phyloP scores from a whole-genome alignment of 129 eudicot species.

The Pseudognaphalium luteoalbum region DNA sequence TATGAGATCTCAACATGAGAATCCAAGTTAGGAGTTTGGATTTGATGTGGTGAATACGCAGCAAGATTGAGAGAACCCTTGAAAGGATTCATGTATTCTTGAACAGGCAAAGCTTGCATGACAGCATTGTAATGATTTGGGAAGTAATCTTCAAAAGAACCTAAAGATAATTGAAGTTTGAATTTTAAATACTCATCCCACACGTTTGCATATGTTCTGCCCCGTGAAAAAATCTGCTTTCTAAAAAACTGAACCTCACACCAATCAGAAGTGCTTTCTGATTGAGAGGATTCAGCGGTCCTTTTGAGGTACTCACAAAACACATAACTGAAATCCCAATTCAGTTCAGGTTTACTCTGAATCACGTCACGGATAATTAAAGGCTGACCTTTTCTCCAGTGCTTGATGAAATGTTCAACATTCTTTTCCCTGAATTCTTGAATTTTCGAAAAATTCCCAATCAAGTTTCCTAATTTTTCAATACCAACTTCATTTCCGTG shows the following conservation, averaged over 20 bases:
- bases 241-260: slow-evolving; percentile 58
- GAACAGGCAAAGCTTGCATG: slow-evolving; percentile 57
- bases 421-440: slow-evolving; percentile 40
- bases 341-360: slow-evolving; percentile 30
- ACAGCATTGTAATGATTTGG: slow-evolving; percentile 49
- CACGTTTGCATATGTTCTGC: slow-evolving; percentile 43
- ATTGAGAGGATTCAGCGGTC: slow-evolving; percentile 22
- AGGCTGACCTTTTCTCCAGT: slow-evolving; percentile 82
- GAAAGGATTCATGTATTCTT: slow-evolving; percentile 59
- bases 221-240: slow-evolving; percentile 54
- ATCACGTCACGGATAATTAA: slow-evolving; percentile 56
- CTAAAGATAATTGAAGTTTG: slow-evolving; percentile 56
- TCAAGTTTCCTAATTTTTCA: too few relatives aligned
- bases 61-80: slow-evolving; percentile 66
- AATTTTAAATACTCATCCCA: slow-evolving; percentile 48
- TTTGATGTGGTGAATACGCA: slow-evolving; percentile 45
- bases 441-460: slow-evolving; percentile 32
- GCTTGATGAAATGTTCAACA: slow-evolving; percentile 67
- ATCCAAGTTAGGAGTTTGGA: slow-evolving; percentile 51
- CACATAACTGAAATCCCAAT: slow-evolving; percentile 70
- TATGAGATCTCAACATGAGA: slow-evolving; percentile 59
- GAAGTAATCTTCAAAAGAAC: slow-evolving; percentile 56
- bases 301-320: slow-evolving; percentile 56
- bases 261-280: slow-evolving; percentile 52
- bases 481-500: slow-evolving; percentile 23